Conservation (phyloP, 164 flowering plant genomes). For the Piper longum region DNA sequence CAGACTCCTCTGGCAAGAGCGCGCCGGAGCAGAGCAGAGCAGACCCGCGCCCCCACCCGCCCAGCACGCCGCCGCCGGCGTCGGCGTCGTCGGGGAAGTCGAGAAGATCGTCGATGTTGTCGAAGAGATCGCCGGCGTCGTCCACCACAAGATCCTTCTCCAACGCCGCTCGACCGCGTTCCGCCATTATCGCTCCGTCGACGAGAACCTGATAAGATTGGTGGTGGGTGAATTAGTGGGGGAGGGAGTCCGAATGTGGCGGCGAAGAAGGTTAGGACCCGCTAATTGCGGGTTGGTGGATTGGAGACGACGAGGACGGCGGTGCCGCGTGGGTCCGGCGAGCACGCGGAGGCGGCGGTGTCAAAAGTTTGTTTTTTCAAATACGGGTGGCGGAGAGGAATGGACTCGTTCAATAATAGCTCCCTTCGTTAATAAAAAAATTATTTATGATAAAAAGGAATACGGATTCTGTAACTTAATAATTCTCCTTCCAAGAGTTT, state of each 20-base stretch:
- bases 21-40: background rate
- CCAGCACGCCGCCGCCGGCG: slow-evolving; percentile 2
- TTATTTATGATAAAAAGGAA: too few relatives aligned
- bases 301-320: background rate
- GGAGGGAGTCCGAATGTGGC: background rate
- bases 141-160: slow-evolving; percentile 14
- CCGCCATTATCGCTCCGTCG: background rate
- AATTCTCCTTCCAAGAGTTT: too few relatives aligned
- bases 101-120: slow-evolving; percentile 79
- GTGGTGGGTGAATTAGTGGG: background rate
- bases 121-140: slow-evolving; percentile 64
- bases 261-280: background rate
- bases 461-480: too few relatives aligned
- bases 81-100: slow-evolving; percentile 12
- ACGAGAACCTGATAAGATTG: background rate
- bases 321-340: background rate
- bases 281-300: background rate
- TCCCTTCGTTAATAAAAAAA: too few relatives aligned
- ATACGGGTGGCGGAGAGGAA: background rate
- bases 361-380: background rate
- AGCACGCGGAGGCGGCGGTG: background rate
- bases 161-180: background rate
- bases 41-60: background rate
- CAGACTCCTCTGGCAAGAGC: background rate
- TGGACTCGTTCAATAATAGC: background rate